Conservation (phyloP, 2,329 filamentous ascomycete species). For the Arthroderma sp. region DNA sequence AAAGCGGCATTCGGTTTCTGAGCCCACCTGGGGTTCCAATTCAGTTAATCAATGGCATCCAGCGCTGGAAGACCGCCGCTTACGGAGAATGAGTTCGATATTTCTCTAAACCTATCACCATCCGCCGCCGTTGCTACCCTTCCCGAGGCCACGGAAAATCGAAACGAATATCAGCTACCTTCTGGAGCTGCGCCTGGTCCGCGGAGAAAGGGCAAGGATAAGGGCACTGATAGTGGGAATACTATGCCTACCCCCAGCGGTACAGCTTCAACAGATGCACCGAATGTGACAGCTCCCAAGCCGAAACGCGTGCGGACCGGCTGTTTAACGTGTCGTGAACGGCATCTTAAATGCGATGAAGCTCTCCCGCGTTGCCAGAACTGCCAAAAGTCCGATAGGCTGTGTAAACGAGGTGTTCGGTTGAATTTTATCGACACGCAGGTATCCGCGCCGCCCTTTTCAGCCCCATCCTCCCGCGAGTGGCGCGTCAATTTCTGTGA, state of each 20-base stretch:
- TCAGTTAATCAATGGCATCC: conserved; percentile 13
- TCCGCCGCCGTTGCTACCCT: conserved; percentile 6
- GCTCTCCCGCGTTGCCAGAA: conserved; percentile 55
- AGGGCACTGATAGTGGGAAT: not conserved
- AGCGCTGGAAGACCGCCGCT: conserved; percentile 12
- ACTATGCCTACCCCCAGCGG: conserved; percentile 1
- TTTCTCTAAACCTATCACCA: conserved; percentile 10
- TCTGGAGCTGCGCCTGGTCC: conserved; percentile 4
- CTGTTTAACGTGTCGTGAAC: conserved; percentile 77
- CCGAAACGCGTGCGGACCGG: conserved; percentile 81
- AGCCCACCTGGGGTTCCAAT: not conserved
- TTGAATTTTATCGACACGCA: conserved; percentile 86
- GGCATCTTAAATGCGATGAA: conserved; percentile 87
- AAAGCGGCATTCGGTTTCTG: no score
- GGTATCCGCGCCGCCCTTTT: conserved; percentile 52
- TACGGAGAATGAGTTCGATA: conserved; percentile 13
- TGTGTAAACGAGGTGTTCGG: conserved; percentile 73
- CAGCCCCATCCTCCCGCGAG: conserved; percentile 46
- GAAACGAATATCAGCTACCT: conserved; percentile 8
- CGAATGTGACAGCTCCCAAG: conserved; percentile 33
- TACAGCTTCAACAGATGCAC: conserved; percentile 12
- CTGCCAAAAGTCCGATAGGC: conserved; percentile 73
- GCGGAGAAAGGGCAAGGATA: conserved; percentile 2
- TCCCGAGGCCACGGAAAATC: conserved; percentile 6
- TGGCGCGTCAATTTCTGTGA: conserved; percentile 71